Base-by-base conservation (phyloP, 2,329 filamentous ascomycete genomes). In the Camillea tinctor region DNA sequence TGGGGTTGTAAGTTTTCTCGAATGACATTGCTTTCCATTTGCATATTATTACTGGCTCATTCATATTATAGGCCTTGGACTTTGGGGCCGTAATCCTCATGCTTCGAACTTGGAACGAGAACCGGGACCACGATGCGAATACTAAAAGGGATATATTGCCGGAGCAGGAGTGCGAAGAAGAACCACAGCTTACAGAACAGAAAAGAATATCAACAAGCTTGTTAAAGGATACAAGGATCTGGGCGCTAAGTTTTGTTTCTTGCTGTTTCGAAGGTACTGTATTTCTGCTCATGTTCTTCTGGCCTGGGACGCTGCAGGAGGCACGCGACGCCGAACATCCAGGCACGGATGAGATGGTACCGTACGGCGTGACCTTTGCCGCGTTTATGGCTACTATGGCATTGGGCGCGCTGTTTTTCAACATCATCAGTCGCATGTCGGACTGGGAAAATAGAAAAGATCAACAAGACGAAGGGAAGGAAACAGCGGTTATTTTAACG, bases 381-480 rank as follows among this genome's bases (percentile, higher is more conserved):
- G 79, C 78, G 49, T 84, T 87, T 69, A 86, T 88, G 85, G 80
- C 80, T 21, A 77, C 81, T 5, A 84, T 85, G 71, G 84, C 85
- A 72, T 77, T 84, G 6, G 83, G 84, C n/a, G 84, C 84, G 1
- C 76, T 85, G 23, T 64, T 80, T 6, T 86, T 86, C 70, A 79
- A 77, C 62, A 68, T 75, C 40, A 69, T 68, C 1, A 66, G 49
- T n/a, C 59, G 60, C 11, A 55, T 50, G 7, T 21, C 44, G 6
- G 59, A 58, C 9, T 26, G 24, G 3, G 55, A 50, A n/a, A 4
- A 44, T 3, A 19, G n/a, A 6, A 21, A 48, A 13, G 36, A n/a
- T n/a, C n/a, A n/a, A n/a, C n/a, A 44, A 4, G 36, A 22, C 3
- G 1, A n/a, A 15, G 44, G 15, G 19, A 48, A 50, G 21, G n/a